A percentile compares a stretch with the other conserved stretches of the same genome.
These are phyloP conservation scores for Coniochaeta hoffmannii DNA, from an alignment of 2,329 filamentous ascomycete species.

Conservation along the genomic window DNA sequence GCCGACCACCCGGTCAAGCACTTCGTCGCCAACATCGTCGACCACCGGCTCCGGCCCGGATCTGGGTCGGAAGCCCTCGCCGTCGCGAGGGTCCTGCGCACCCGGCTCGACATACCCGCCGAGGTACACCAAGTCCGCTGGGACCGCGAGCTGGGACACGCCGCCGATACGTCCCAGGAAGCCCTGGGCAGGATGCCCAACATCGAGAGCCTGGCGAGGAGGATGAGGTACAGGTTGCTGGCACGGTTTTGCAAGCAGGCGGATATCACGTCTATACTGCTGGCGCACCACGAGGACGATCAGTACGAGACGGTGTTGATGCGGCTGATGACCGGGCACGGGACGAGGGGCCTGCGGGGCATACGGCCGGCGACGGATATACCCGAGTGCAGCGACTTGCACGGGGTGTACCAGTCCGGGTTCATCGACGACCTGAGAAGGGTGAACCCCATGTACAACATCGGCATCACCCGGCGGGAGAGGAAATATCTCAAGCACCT, in stretches of 20 bases:
- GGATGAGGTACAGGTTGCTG: conserved; percentile 63
- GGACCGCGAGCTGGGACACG: conserved; percentile 26
- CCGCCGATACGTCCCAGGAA: conserved; percentile 18
- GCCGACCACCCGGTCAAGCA: conserved; percentile 34
- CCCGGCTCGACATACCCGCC: conserved; percentile 23
- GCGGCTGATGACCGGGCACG: conserved; percentile 62
- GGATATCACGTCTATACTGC: conserved; percentile 53
- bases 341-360: conserved; percentile 62
- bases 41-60: conserved; percentile 48
- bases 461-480: conserved; percentile 17
- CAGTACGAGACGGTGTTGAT: conserved; percentile 85
- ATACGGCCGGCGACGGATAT: conserved; percentile 61
- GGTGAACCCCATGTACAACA: conserved; percentile 28
- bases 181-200: conserved; percentile 36
- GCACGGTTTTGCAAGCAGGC: conserved; percentile 50
- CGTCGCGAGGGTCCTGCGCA: conserved; percentile 30
- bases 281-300: conserved; percentile 86
- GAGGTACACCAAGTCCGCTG: conserved; percentile 37
- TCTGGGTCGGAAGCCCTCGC: conserved; percentile 43
- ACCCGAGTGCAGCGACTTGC: conserved; percentile 75
- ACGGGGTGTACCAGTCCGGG: conserved; percentile 64
- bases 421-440: conserved; percentile 37
- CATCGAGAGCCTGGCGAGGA: conserved; percentile 72
- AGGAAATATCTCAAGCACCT: conserved; percentile 15
- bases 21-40: conserved; percentile 43